Conservation (phyloP, 495 filamentous ascomycete species). For the Penicillium robsamsonii region DNA sequence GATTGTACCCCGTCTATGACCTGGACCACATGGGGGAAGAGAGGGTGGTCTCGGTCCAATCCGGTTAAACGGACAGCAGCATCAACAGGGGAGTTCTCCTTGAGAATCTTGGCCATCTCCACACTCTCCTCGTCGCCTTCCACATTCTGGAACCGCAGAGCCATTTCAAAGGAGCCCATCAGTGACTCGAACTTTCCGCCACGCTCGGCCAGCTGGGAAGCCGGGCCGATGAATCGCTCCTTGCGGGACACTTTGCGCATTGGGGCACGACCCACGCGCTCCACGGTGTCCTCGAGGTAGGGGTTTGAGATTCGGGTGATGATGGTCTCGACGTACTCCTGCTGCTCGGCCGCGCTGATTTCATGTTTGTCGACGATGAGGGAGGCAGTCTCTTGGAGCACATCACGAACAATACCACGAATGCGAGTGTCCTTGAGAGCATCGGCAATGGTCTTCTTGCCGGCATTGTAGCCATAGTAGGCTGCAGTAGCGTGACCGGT, state of each 20-base stretch:
- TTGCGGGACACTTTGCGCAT: slow-evolving; percentile 87
- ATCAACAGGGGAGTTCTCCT: slow-evolving; percentile 59
- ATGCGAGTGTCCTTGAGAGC: slow-evolving; percentile 69
- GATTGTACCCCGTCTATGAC: slow-evolving; percentile 77
- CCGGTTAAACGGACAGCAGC: slow-evolving; percentile 75
- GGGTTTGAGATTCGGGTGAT: slow-evolving; percentile 90
- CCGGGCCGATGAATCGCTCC: slow-evolving; percentile 94
- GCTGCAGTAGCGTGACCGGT: slow-evolving; percentile 96
- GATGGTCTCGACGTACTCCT: slow-evolving; percentile 88
- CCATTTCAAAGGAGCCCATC: slow-evolving; percentile 76
- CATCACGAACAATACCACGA: slow-evolving; percentile 67
- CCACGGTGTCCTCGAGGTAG: slow-evolving; percentile 87
- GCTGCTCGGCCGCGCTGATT: slow-evolving; percentile 73
- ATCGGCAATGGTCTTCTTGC: slow-evolving; percentile 84
- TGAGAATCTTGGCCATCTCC: slow-evolving; percentile 79
- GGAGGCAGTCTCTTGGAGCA: slow-evolving; percentile 75
- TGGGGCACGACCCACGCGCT: slow-evolving; percentile 93
- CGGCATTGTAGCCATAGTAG: slow-evolving; percentile 83
- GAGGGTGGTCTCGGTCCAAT: slow-evolving; percentile 65
- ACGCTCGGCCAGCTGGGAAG: slow-evolving; percentile 75
- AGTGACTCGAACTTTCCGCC: slow-evolving; percentile 68
- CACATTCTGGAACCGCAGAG: slow-evolving; percentile 89
- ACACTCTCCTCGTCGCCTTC: slow-evolving; percentile 81
- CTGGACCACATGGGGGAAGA: slow-evolving; percentile 68
- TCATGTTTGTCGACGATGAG: slow-evolving; percentile 86